Base-by-base conservation (phyloP, 345 rosid species). In the Citrus reticulata region DNA sequence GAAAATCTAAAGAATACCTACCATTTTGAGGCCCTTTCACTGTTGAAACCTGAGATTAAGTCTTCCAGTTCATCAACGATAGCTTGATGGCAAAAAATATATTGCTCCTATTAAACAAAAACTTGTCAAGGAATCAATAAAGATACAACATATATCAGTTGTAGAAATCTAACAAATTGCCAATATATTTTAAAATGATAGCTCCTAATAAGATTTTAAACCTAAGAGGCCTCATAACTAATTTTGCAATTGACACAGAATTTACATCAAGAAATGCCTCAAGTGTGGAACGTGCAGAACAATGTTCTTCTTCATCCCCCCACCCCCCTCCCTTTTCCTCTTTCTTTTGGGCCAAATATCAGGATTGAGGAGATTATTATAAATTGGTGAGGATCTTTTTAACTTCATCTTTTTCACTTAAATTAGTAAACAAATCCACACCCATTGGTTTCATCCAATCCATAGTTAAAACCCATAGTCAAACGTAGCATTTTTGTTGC, bases 11-110 rank as follows among this genome's bases (percentile, higher is more conserved):
- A 9, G 46, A 77, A 42, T 29, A 57, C 59, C 0, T 82, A 86
- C 91, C 82, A 73, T 76, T 77, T 81, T 61, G 83, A 81, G 83
- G 81, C 77, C 11, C 13, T 78, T 76, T 76, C 81, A 20, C 54
- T 9, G 19, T 76, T 54, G 78, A 78, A 78, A 75, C 82, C 86
- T 14, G 84, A 79, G 29, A 87, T 81, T 27, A 96, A 80, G 72
- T 89, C 92, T 77, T 89, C 90, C 82, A 94, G 73, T 81, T 94
- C 97, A 77, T 94, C 95, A 32, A 88, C 77, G 62, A 94, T 85
- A 0, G 91, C 98, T 9, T 78, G 72, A 85, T 94, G 86, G 90
- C 98, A 94, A 87, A 94, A 96, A 37, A 72, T 34, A 74, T 88
- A 94, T 89, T 94, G 99, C 29, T 92, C 97, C 99, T 94, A 76